These are phyloP conservation scores for Mucor lusitanicus DNA, from an alignment of 371 early-diverging fungal genomes.

Conservation along the genomic window DNA sequence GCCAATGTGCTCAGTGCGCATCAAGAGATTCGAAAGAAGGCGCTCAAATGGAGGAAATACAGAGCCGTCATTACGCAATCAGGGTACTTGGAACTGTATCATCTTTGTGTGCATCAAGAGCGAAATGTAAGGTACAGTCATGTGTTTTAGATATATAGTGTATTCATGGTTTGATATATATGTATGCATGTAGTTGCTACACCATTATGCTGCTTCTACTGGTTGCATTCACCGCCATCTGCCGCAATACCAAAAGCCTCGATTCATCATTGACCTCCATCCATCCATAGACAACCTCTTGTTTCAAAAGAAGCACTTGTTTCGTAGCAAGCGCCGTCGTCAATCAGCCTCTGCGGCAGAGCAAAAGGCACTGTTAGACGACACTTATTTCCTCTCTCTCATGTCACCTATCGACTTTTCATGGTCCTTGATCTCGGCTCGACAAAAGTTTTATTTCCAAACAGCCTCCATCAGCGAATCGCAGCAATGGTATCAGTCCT, in stretches of 20 bases:
- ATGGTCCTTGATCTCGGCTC: background rate
- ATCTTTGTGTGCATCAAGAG: background rate
- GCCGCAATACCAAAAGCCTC: background rate
- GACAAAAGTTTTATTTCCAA: conserved; percentile 6
- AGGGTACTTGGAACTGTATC: conserved; percentile 2
- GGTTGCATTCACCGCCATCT: background rate
- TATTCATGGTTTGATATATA: background rate
- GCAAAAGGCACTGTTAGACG: background rate
- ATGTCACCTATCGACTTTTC: conserved; percentile 11
- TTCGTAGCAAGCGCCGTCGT: background rate
- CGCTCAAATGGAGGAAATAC: conserved; percentile 5
- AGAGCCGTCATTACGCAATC: background rate
- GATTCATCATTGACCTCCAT: background rate
- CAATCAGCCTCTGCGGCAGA: background rate
- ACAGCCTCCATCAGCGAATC: background rate
- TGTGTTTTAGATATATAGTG: background rate
- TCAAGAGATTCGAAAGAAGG: background rate
- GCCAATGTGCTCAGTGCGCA: background rate
- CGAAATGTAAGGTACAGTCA: background rate
- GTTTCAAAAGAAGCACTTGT: background rate
- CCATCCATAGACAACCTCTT: background rate
- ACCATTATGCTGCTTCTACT: background rate
- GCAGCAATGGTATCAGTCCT: conserved; percentile 13
- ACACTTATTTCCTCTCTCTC: background rate
- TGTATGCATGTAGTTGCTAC: too few species aligned